Evolutionary conservation across 306 rosid species (phyloP), one percentile per base, ranked within the genome.

Genomic region (Acmispon strigosus): DNA sequence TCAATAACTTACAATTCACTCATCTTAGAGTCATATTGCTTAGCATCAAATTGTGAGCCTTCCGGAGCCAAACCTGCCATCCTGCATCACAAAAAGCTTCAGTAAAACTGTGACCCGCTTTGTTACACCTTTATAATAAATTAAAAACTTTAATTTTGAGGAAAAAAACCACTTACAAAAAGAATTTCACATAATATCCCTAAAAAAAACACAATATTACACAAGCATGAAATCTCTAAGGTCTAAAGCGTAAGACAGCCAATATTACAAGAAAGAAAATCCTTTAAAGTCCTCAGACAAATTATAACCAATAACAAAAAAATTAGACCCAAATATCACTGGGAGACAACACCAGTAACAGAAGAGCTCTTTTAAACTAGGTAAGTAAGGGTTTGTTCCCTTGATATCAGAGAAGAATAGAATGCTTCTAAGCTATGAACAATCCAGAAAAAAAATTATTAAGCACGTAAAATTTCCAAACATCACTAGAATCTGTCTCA

Each of bases 31-130:
- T 94, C 98, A 82, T 76, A 94, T 29, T 94, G 97, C 54, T 82
- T 82, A 7, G 87, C 59, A 83, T 94, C 98, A 83, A 89, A 94
- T 13, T 93, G 98, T 0, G 97, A 73, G 17, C 98, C 95, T 69
- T 94, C 98, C 0, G 97, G 88, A 74, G 97, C 96, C 48, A 70
- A 60, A 64, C 89, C 92, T 64, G 94, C 97, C 98, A 94, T 94
- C 60, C 97, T 94, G 80, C 65, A 55, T 12, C 58, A 47, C 15
- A 34, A 20, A 10, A 11, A 17, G 16, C 10, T 62, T 48, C 7
- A 8, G 14, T 27, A 39, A 53, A 63, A 68, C 14, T 14, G 37
- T 6, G 37, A 32, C 7, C 34, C 34, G 34, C 3, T 27, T 1
- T 22, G 34, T 4, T 2, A 27, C 34, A 27, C 3, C 34, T 27